Percentiles rank a stretch among this genome's conserved stretches.
Conservation (phyloP, 495 filamentous ascomycete species). For the Hyaloscypha finlandica region DNA sequence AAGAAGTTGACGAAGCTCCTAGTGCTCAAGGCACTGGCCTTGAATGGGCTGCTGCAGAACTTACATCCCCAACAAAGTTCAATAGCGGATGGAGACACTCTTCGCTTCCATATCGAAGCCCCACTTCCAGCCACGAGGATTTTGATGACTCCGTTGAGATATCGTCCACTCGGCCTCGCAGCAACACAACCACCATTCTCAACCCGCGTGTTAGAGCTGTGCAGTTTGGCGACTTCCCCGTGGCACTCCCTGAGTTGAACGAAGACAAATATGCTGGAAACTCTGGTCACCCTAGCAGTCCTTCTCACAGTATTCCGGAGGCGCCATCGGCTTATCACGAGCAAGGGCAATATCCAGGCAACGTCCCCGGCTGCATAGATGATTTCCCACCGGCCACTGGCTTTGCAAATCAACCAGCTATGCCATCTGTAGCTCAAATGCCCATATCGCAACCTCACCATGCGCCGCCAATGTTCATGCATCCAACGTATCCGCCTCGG, state of each 20-base stretch:
- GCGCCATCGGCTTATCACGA: neutral
- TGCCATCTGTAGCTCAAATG: neutral
- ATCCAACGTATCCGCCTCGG: neutral
- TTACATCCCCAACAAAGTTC: slow-evolving; percentile 8
- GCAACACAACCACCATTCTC: neutral
- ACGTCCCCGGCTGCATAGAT: neutral
- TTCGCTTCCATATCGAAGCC: neutral
- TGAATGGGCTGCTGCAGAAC: neutral
- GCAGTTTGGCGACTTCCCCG: neutral
- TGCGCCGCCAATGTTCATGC: neutral
- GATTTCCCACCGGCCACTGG: neutral
- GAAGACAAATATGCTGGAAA: neutral
- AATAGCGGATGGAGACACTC: neutral
- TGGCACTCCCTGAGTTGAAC: neutral
- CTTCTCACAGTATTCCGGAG: neutral
- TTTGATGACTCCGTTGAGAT: neutral
- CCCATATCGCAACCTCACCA: neutral
- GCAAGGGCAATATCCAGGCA: neutral
- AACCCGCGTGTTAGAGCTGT: neutral
- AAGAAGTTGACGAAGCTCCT: neutral
- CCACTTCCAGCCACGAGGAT: neutral
- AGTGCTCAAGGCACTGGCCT: neutral
- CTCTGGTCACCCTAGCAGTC: neutral
- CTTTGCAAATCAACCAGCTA: neutral
- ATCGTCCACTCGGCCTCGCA: neutral